Percentiles rank a stretch among this genome's conserved stretches.
Conservation (phyloP, 192 early-diverging fungal genomes). For the Irineochytrium annulatum region DNA sequence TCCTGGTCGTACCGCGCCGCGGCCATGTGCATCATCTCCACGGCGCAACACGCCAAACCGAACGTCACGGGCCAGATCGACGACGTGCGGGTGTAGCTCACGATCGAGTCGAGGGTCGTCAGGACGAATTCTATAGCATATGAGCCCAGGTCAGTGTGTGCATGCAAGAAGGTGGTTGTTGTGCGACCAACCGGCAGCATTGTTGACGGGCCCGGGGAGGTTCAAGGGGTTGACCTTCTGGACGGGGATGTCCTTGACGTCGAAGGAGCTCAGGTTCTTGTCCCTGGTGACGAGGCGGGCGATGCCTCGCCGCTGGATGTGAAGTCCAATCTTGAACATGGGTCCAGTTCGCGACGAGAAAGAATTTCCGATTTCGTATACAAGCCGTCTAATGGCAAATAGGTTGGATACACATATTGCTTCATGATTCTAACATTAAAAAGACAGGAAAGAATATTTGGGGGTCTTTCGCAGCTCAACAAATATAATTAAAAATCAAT, state of each 20-base stretch:
- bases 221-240: constrained; percentile 48
- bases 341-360: too few species aligned
- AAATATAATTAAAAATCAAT: too few species aligned
- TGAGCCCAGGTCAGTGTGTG: not conserved
- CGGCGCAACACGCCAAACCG: constrained; percentile 93
- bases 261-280: constrained; percentile 33
- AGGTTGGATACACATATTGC: too few species aligned
- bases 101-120: constrained; percentile 85
- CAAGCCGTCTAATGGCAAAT: too few species aligned
- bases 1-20: constrained; percentile 96
- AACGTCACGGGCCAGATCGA: constrained; percentile 81
- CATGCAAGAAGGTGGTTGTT: not conserved
- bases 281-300: constrained; percentile 26
- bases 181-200: constrained; percentile 49
- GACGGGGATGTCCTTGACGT: constrained; percentile 19
- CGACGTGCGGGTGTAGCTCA: constrained; percentile 89
- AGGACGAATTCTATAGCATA: constrained; percentile 55
- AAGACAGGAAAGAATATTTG: too few species aligned
- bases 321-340: too few species aligned
- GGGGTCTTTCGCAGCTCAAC: too few species aligned
- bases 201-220: constrained; percentile 42
- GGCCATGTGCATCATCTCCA: constrained; percentile 98
- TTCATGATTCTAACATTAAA: too few species aligned
- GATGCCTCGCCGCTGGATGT: constrained; percentile 17
- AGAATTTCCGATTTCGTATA: too few species aligned